Evolutionary conservation across 495 filamentous ascomycete genomes (phyloP).

Genomic region (Durotheca rogersii): DNA sequence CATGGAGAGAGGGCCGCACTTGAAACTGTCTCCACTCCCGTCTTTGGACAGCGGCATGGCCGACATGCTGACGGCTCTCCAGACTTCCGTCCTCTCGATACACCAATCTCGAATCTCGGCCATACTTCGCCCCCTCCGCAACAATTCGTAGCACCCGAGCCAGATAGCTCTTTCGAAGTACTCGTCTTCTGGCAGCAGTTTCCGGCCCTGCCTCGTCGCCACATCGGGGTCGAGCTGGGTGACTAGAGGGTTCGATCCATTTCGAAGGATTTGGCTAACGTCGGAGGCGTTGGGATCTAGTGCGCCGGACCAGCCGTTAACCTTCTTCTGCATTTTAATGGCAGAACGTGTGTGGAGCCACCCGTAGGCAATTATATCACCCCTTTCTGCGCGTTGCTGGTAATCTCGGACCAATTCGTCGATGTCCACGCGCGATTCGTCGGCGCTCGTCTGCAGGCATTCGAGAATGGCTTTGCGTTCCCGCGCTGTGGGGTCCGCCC

Average conservation of each 20-base stretch:
- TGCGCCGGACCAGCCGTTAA: slow-evolving; percentile 63
- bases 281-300: slow-evolving; percentile 60
- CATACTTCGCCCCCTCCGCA: slow-evolving; percentile 73
- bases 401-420: slow-evolving; percentile 71
- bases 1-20: slow-evolving; percentile 51
- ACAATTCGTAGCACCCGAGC: slow-evolving; percentile 85
- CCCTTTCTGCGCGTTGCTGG: slow-evolving; percentile 63
- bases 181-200: slow-evolving; percentile 74
- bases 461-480: slow-evolving; percentile 75
- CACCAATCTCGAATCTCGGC: slow-evolving; percentile 78
- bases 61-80: slow-evolving; percentile 74
- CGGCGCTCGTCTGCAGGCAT: slow-evolving; percentile 78
- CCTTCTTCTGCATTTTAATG: slow-evolving; percentile 85
- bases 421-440: slow-evolving; percentile 63
- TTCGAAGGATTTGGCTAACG: slow-evolving; percentile 56
- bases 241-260: slow-evolving; percentile 63
- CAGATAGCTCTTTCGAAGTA: slow-evolving; percentile 85
- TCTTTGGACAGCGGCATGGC: slow-evolving; percentile 51
- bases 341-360: slow-evolving; percentile 89
- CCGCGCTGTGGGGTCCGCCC: slow-evolving; percentile 51
- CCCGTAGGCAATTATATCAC: slow-evolving; percentile 73
- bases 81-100: slow-evolving; percentile 71
- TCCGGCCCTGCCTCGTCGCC: slow-evolving; percentile 69
- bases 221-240: slow-evolving; percentile 97
- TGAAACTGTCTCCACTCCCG: slow-evolving; percentile 38